Base-by-base conservation (phyloP, 1,139 yeast species). In the Martiniozyma asiatica region DNA sequence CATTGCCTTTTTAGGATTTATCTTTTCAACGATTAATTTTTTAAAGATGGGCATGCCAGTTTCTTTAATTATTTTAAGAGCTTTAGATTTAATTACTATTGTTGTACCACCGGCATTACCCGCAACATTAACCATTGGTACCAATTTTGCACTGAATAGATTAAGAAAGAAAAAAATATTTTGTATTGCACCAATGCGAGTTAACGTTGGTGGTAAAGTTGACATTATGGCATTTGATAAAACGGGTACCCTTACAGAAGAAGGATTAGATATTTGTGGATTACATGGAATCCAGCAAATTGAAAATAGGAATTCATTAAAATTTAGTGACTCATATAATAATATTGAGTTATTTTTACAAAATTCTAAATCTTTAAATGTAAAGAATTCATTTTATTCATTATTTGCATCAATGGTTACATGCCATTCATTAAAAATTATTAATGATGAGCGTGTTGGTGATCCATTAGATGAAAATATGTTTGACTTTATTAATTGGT, bases 51-150 rank as follows among this genome's bases (percentile, higher is more conserved):
- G 92, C 0, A 55, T 87, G 28, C 73, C 79, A 4, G 68, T 68
- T 36, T 65, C 63, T 29, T 55, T 79, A 20, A 89, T 89, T 63
- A 63, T 87, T 8, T 60, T 92, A 34, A 68, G 99, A 44, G 97
- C 97, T 0, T 60, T 92, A 37, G 99, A 89, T 56, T 71, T 89
- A 35, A 79, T 89, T 33, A 89, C 99, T 0, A 85, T 89, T 49
- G 98, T 92, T 9, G 95, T 89, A 2, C 99, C 99, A 2, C 99
- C 99, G 1, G 98, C 98, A 0, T 63, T 89, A 31, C 99, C 99
- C 0, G 98, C 98, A 0, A 92, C 98, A 0, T 61, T 89, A 37
- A 85, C 98, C 0, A 89, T 92, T 39, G 98, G 98, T 20, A 85
- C 96, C 0, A 84, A 89, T 38, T 85, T 92, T 59, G 94, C 98